phyloP scores from a whole-genome alignment of 768 basidiomycete genomes.

The Gloeostereum incarnatum region DNA sequence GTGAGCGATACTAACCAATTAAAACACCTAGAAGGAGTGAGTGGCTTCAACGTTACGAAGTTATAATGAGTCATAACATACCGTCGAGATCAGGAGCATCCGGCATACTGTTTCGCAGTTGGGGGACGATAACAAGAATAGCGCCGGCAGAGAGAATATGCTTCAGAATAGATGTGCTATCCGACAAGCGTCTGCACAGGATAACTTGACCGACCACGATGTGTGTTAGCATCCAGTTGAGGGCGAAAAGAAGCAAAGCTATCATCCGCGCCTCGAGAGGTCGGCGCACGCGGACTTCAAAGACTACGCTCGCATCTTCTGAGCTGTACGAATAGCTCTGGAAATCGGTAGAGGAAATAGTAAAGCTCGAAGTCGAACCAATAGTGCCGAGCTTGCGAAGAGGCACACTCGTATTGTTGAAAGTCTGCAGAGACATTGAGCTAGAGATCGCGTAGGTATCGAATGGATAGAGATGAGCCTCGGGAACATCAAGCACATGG shows the following conservation, averaged over 20 bases:
- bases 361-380: slow-evolving; percentile 36
- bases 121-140: slow-evolving; percentile 37
- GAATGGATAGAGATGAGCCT: slow-evolving; percentile 47
- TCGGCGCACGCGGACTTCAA: slow-evolving; percentile 34
- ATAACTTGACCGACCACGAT: slow-evolving; percentile 35
- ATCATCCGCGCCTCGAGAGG: slow-evolving; percentile 36
- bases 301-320: slow-evolving; percentile 26
- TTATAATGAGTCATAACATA: slow-evolving; percentile 8
- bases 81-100: slow-evolving; percentile 45
- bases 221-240: slow-evolving; percentile 49
- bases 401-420: slow-evolving; percentile 25
- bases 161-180: slow-evolving; percentile 21
- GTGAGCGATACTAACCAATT: slow-evolving; percentile 25
- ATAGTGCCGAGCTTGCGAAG: slow-evolving; percentile 35
- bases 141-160: slow-evolving; percentile 29
- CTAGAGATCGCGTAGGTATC: slow-evolving; percentile 42
- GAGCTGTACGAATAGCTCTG: slow-evolving; percentile 22
- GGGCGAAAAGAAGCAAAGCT: slow-evolving; percentile 32
- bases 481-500: slow-evolving; percentile 45
- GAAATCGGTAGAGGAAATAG: slow-evolving; percentile 27
- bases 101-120: slow-evolving; percentile 45
- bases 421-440: slow-evolving; percentile 27
- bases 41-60: neutral
- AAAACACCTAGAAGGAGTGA: slow-evolving; percentile 25
- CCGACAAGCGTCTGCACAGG: slow-evolving; percentile 26